Conservation (phyloP, 352 stramenopile genomes). For the Pythium phragmitis region DNA sequence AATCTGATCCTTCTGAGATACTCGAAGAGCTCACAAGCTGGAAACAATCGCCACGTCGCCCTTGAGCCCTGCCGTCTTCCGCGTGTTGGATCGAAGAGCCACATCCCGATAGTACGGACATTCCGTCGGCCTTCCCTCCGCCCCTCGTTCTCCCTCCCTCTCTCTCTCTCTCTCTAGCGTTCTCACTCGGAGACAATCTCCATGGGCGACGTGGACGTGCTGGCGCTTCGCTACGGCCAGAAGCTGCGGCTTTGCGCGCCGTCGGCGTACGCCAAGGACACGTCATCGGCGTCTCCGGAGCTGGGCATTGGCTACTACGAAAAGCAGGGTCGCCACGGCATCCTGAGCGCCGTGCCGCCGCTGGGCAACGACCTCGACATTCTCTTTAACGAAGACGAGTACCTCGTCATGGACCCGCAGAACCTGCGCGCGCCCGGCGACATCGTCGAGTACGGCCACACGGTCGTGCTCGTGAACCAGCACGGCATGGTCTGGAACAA, state of each 20-base stretch:
- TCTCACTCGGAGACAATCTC: neutral
- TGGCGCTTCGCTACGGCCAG: constrained; percentile 63
- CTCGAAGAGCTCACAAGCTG: neutral
- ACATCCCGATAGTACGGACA: neutral
- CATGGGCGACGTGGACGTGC: constrained; percentile 29
- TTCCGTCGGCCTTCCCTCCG: neutral
- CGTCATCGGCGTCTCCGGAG: constrained; percentile 1
- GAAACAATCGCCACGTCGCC: constrained; percentile 12
- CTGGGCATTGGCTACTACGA: constrained; percentile 84
- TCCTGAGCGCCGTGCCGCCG: constrained; percentile 77
- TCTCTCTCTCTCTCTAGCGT: neutral
- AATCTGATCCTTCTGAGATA: constrained; percentile 3
- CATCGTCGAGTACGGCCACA: constrained; percentile 67
- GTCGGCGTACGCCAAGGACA: constrained; percentile 48
- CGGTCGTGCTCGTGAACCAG: constrained; percentile 83
- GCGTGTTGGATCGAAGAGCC: constrained; percentile 10
- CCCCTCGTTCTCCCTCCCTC: neutral
- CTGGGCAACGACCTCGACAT: constrained; percentile 68
- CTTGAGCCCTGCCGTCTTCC: neutral
- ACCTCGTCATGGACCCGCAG: constrained; percentile 65
- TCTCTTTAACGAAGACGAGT: constrained; percentile 85
- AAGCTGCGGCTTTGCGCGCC: constrained; percentile 59
- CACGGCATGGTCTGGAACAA: constrained; percentile 88
- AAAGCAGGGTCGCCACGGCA: constrained; percentile 84
- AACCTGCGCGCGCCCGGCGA: constrained; percentile 43